phyloP scores from a whole-genome alignment of 2,329 filamentous ascomycete genomes.

The Fusarium anguioides region DNA sequence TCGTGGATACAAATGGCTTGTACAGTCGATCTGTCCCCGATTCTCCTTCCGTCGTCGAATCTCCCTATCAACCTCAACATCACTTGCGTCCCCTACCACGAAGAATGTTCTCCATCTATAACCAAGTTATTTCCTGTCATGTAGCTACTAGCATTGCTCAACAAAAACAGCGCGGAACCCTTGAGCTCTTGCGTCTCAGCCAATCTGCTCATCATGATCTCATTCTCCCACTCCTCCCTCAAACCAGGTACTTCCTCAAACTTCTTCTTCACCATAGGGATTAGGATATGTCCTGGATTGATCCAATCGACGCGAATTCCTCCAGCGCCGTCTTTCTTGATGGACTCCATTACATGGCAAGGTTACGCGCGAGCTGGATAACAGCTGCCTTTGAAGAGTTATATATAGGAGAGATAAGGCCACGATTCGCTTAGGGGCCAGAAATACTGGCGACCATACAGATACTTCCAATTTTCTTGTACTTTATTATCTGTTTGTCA shows the following conservation, averaged over 20 bases:
- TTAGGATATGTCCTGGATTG: constrained; percentile 82
- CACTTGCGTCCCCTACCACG: constrained; percentile 56
- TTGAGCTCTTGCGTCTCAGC: constrained; percentile 77
- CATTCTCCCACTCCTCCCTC: constrained; percentile 75
- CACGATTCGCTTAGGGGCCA: constrained; percentile 73
- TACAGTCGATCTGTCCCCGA: background rate
- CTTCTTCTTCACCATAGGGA: constrained; percentile 83
- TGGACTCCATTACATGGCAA: constrained; percentile 74
- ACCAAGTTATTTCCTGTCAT: constrained; percentile 80
- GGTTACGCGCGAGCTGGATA: constrained; percentile 75
- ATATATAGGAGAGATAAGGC: constrained; percentile 71
- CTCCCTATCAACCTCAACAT: background rate
- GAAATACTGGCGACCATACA: constrained; percentile 77
- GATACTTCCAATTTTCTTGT: constrained; percentile 69
- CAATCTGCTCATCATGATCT: constrained; percentile 84
- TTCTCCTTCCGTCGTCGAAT: background rate
- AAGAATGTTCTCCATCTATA: constrained; percentile 76
- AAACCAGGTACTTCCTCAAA: constrained; percentile 81
- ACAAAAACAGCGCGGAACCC: constrained; percentile 77
- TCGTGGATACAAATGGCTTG: background rate
- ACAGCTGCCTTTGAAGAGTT: constrained; percentile 84
- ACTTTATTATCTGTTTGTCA: constrained; percentile 77
- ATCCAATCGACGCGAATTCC: constrained; percentile 85
- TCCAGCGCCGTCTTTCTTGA: constrained; percentile 59
- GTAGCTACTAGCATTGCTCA: constrained; percentile 76